Percentiles rank a stretch among this genome's conserved stretches.
Evolutionary conservation across 2,329 filamentous ascomycete genomes (phyloP).

Genomic region (Chaetomiaceae sp.): DNA sequence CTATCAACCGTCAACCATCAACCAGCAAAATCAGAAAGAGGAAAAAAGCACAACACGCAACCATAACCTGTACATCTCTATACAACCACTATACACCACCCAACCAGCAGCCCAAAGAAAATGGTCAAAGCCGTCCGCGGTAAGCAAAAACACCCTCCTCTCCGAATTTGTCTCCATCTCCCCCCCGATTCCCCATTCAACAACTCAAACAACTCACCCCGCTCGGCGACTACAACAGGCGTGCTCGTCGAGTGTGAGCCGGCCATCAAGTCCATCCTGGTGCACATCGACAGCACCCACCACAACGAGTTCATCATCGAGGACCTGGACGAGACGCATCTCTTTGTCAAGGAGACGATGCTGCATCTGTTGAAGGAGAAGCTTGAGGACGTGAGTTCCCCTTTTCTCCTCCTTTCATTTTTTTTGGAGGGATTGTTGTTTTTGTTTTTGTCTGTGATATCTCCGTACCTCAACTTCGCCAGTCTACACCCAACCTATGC

Average conservation of each 20-base stretch:
- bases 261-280: conserved; percentile 82
- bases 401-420: background rate
- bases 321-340: conserved; percentile 70
- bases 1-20: too few relatives aligned
- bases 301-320: conserved; percentile 70
- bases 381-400: conserved; percentile 58
- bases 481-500: background rate
- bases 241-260: conserved; percentile 77
- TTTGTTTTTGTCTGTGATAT: too few relatives aligned
- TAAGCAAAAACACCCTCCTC: background rate
- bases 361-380: conserved; percentile 60
- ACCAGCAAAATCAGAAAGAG: too few relatives aligned
- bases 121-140: conserved; percentile 24
- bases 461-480: too few relatives aligned
- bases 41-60: too few relatives aligned
- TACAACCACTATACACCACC: background rate
- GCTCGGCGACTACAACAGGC: conserved; percentile 45
- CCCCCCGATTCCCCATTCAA: too few relatives aligned
- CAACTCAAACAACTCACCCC: too few relatives aligned
- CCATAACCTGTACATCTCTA: background rate
- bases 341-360: conserved; percentile 72
- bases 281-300: conserved; percentile 65
- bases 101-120: background rate
- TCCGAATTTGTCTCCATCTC: background rate
- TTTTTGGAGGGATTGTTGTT: background rate